Evolutionary conservation across 2,329 filamentous ascomycete genomes (phyloP).

Genomic region (Mycogone perniciosa): DNA sequence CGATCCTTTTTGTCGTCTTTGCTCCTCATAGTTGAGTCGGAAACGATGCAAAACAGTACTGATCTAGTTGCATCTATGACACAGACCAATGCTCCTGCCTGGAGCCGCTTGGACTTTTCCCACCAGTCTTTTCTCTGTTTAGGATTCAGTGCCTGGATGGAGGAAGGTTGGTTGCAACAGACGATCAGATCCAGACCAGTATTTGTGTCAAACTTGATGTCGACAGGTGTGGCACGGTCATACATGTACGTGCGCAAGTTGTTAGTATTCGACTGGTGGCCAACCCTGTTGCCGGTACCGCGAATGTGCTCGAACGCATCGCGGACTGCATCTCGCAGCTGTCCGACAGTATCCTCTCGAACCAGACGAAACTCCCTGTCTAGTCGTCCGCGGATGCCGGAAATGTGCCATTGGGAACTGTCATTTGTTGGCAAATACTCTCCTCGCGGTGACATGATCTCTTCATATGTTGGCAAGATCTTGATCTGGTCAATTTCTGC

Average conservation of each 20-base stretch:
- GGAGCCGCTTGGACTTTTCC: constrained; percentile 41
- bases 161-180: constrained; percentile 39
- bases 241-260: constrained; percentile 23
- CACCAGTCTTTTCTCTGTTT: constrained; percentile 42
- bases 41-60: constrained; percentile 37
- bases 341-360: constrained; percentile 49
- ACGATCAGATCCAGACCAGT: constrained; percentile 40
- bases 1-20: constrained; percentile 15
- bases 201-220: constrained; percentile 29
- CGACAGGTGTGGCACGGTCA: constrained; percentile 24
- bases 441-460: constrained; percentile 35
- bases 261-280: constrained; percentile 17
- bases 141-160: constrained; percentile 15
- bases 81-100: constrained; percentile 44
- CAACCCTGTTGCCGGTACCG: constrained; percentile 1
- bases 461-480: constrained; percentile 43
- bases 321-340: constrained; percentile 43
- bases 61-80: constrained; percentile 34
- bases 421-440: constrained; percentile 41
- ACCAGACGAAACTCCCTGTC: constrained; percentile 51
- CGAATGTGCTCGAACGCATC: constrained; percentile 31
- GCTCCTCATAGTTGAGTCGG: constrained; percentile 16
- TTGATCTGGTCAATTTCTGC: constrained; percentile 38
- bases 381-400: constrained; percentile 40
- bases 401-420: constrained; percentile 27